Percentiles rank a stretch among this genome's conserved stretches.
Evolutionary conservation across 805 yeast genomes (phyloP).

Genomic region (Wilhelminamyces savonicus): DNA sequence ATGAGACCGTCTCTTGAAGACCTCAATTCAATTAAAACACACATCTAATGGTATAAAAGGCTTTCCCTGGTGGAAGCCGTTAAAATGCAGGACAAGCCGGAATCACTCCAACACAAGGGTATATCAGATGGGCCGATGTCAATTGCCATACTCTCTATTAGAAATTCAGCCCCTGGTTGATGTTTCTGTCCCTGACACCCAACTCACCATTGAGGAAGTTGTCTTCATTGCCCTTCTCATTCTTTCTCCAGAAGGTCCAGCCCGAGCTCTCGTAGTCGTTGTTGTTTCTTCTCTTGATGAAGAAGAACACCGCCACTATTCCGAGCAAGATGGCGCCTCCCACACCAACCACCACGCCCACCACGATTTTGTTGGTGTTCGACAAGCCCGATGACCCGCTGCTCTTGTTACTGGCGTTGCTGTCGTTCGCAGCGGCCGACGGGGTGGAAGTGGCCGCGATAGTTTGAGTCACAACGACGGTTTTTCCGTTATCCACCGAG

Average conservation of each 20-base stretch:
- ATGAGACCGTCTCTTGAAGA: no score
- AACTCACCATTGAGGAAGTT: conserved; percentile 40
- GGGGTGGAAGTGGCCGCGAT: conserved; percentile 15
- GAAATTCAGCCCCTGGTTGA: conserved; percentile 42
- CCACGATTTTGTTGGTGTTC: conserved; percentile 36
- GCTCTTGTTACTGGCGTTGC: conserved; percentile 5
- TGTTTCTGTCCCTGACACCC: conserved; percentile 42
- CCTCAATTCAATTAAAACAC: no score
- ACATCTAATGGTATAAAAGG: no score
- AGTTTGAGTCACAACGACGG: conserved; percentile 36
- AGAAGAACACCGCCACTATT: conserved; percentile 26
- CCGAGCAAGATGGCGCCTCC: conserved; percentile 38
- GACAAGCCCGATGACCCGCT: conserved; percentile 30
- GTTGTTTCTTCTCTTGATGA: conserved; percentile 26
- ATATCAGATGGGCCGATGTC: no score
- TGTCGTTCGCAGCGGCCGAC: conserved; percentile 17
- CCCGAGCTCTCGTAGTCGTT: conserved; percentile 22
- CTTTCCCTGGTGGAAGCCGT: no score
- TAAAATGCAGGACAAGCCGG: no score
- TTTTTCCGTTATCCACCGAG: conserved; percentile 30
- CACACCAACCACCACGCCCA: conserved; percentile 43
- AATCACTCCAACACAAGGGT: no score
- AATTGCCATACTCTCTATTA: no score
- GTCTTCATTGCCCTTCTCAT: conserved; percentile 34
- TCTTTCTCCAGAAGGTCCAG: conserved; percentile 45